Percentiles rank a stretch among this genome's conserved stretches.
These are phyloP conservation scores for Debaryomyces psychrophilus DNA, from an alignment of 1,139 yeast genomes.

Conservation along the genomic window DNA sequence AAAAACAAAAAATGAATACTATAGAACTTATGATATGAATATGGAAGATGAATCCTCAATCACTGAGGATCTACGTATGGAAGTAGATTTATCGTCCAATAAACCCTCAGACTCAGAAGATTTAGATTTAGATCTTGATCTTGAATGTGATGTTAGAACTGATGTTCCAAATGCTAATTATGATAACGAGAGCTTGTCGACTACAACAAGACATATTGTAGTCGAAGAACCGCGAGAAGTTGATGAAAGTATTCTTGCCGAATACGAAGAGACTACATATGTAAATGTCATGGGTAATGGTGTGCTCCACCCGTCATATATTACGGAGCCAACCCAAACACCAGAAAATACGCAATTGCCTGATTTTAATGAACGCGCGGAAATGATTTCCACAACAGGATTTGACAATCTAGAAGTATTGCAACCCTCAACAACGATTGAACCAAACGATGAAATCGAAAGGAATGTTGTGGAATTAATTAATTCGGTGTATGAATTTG, in stretches of 20 bases:
- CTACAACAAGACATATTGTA: not conserved
- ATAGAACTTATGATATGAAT: not conserved
- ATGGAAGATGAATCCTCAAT: not conserved
- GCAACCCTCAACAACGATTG: slow-evolving; percentile 13
- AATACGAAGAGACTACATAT: not conserved
- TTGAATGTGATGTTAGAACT: not conserved
- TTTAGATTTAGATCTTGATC: not conserved
- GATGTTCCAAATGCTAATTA: not conserved
- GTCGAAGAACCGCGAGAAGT: slow-evolving; percentile 12
- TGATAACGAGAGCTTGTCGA: not conserved
- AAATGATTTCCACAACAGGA: slow-evolving; percentile 7
- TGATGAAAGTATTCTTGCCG: slow-evolving; percentile 12
- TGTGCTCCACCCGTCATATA: slow-evolving; percentile 7
- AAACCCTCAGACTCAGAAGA: too few relatives aligned
- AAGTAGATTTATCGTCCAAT: too few relatives aligned
- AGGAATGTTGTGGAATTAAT: not conserved
- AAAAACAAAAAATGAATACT: not conserved
- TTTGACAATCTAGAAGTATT: slow-evolving; percentile 1
- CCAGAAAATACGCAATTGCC: slow-evolving; percentile 12
- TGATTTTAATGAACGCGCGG: slow-evolving; percentile 14
- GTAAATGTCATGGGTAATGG: slow-evolving; percentile 6
- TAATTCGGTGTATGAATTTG: slow-evolving; percentile 1
- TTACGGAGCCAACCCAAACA: slow-evolving; percentile 12
- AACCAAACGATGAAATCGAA: slow-evolving; percentile 10
- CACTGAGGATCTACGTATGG: too few relatives aligned